These are phyloP conservation scores for Rhododendron simsii DNA, from an alignment of 148 eudicot species.

Conservation along the genomic window DNA sequence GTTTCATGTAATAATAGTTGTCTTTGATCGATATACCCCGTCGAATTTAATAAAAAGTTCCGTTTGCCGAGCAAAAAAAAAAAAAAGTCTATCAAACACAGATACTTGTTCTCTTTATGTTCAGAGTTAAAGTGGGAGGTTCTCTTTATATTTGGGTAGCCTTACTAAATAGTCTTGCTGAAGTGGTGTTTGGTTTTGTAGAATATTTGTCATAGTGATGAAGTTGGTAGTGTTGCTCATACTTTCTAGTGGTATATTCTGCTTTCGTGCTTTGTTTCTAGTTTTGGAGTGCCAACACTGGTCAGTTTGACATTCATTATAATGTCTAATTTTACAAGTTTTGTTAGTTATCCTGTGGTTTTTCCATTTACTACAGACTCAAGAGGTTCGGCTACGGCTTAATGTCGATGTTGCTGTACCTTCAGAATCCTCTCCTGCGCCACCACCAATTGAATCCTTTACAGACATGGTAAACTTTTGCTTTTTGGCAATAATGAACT, in stretches of 20 bases:
- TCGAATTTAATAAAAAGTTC: too few relatives aligned
- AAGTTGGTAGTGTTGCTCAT: neutral
- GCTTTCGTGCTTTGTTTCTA: neutral
- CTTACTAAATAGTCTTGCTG: neutral
- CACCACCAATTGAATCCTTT: constrained; percentile 46
- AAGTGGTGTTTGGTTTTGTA: neutral
- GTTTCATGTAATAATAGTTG: too few relatives aligned
- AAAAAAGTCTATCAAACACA: too few relatives aligned
- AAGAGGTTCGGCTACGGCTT: constrained; percentile 46
- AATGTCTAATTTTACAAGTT: neutral
- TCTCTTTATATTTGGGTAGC: neutral
- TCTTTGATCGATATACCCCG: too few relatives aligned
- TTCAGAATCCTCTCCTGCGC: constrained; percentile 35
- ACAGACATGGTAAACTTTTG: constrained; percentile 36
- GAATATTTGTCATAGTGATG: neutral
- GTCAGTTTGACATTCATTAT: neutral
- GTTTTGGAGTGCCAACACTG: neutral
- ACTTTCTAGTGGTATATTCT: neutral
- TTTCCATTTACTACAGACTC: constrained; percentile 28
- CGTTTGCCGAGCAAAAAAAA: too few relatives aligned
- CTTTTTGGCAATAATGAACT: neutral
- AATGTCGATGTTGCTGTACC: constrained; percentile 42
- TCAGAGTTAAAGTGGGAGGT: neutral
- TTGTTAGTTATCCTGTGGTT: neutral
- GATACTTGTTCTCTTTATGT: neutral